These are phyloP conservation scores for Pilatotrama ljubarskyi DNA, from an alignment of 768 basidiomycete genomes.

Conservation along the genomic window DNA sequence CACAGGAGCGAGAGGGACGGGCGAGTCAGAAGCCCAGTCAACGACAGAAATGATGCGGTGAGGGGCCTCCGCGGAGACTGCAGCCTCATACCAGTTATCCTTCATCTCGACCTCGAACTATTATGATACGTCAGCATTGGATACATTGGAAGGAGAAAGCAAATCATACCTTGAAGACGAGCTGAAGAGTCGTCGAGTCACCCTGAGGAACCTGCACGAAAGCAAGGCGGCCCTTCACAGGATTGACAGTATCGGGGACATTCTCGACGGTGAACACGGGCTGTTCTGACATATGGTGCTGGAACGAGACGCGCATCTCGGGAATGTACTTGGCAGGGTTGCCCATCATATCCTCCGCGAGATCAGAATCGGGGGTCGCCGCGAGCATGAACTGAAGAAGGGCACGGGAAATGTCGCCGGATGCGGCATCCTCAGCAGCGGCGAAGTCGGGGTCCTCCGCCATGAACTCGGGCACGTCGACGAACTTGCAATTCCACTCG, in stretches of 20 bases:
- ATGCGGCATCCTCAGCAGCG: conserved; percentile 18
- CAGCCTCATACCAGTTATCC: conserved; percentile 95
- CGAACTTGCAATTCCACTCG: conserved; percentile 57
- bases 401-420: conserved; percentile 49
- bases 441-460: conserved; percentile 32
- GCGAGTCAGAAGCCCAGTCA: conserved; percentile 90
- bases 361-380: conserved; percentile 55
- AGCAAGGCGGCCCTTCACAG: conserved; percentile 77
- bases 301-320: conserved; percentile 46
- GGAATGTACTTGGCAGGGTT: conserved; percentile 52
- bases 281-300: conserved; percentile 47
- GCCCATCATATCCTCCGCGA: conserved; percentile 49
- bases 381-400: conserved; percentile 79
- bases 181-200: conserved; percentile 59
- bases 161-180: conserved; percentile 77
- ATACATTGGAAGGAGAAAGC: conserved; percentile 6
- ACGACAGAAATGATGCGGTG: conserved; percentile 86
- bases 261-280: conserved; percentile 48
- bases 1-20: conserved; percentile 37
- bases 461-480: conserved; percentile 42
- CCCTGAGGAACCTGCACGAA: conserved; percentile 77
- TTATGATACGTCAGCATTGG: neutral
- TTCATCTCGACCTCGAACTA: conserved; percentile 91
- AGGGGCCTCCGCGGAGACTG: conserved; percentile 72
- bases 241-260: conserved; percentile 76